Evolutionary conservation across 352 stramenopile species (phyloP).

Genomic region (Phytophthora syringae): DNA sequence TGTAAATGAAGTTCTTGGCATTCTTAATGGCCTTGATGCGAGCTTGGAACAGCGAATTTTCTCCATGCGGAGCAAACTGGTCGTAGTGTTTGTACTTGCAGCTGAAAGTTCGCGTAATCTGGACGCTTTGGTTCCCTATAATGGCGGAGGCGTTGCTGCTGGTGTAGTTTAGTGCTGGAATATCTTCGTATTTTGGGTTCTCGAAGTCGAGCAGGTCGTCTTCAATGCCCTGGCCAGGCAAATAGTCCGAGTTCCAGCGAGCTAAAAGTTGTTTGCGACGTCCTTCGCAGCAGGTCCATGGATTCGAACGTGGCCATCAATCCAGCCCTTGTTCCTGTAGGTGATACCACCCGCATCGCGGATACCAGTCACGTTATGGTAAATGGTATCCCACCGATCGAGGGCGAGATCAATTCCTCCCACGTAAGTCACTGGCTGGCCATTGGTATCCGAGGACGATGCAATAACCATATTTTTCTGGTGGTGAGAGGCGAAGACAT

Average conservation of each 20-base stretch:
- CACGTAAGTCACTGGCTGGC: conserved; percentile 48
- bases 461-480: conserved; percentile 58
- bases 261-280: conserved; percentile 61
- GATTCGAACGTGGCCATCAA: conserved; percentile 59
- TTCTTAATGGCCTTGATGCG: conserved; percentile 35
- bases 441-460: conserved; percentile 4
- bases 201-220: conserved; percentile 52
- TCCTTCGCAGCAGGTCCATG: conserved; percentile 54
- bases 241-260: conserved; percentile 57
- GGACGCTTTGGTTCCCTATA: conserved; percentile 25
- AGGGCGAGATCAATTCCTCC: conserved; percentile 60
- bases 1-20: conserved; percentile 34
- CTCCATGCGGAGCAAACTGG: conserved; percentile 24
- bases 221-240: conserved; percentile 25
- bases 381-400: conserved; percentile 70
- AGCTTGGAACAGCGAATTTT: conserved; percentile 27
- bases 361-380: conserved; percentile 52
- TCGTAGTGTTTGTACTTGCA: conserved; percentile 31
- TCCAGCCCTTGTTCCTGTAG: conserved; percentile 52
- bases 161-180: conserved; percentile 32
- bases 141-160: conserved; percentile 41
- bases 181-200: conserved; percentile 45
- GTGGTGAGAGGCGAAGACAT: conserved; percentile 48
- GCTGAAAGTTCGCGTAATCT: conserved; percentile 34
- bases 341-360: conserved; percentile 41